Conservation (phyloP, 257 asterid genomes). For the Cruciata laevipes region DNA sequence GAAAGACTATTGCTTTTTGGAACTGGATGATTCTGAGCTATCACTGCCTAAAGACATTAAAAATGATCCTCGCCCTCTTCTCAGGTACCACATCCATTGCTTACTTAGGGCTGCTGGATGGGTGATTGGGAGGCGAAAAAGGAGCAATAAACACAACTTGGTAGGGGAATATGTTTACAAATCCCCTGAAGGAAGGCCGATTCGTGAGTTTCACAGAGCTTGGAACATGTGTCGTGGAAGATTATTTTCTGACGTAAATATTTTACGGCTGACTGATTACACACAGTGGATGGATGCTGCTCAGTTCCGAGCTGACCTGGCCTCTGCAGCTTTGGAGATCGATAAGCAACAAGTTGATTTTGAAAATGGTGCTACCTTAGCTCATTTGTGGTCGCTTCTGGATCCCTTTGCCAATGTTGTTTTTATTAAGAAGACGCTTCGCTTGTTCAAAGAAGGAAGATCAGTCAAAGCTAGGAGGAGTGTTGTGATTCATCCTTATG, state of each 20-base stretch:
- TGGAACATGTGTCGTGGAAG: conserved; percentile 82
- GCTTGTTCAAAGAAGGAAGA: conserved; percentile 73
- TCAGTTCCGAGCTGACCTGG: conserved; percentile 68
- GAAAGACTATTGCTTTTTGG: conserved; percentile 84
- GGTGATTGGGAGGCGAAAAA: conserved; percentile 92
- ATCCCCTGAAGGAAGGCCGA: conserved; percentile 89
- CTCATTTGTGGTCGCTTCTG: conserved; percentile 80
- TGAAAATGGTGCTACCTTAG: conserved; percentile 56
- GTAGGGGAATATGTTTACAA: conserved; percentile 86
- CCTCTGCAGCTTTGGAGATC: conserved; percentile 45
- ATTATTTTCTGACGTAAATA: conserved; percentile 42
- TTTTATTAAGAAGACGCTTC: conserved; percentile 77
- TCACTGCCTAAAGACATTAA: conserved; percentile 57
- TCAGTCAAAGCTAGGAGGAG: conserved; percentile 61
- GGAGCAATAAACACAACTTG: conserved; percentile 67
- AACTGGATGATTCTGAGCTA: conserved; percentile 63
- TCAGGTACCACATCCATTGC: conserved; percentile 82
- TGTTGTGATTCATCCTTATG: conserved; percentile 39
- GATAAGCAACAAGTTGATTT: conserved; percentile 44
- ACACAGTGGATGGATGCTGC: conserved; percentile 66
- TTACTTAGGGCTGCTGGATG: conserved; percentile 84
- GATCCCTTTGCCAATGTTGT: conserved; percentile 89
- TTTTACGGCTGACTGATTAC: conserved; percentile 36
- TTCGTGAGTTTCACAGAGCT: conserved; percentile 90
- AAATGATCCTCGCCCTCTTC: conserved; percentile 95